Base-by-base conservation (phyloP, 495 filamentous ascomycete species). In the Sordaria brevicollis region DNA sequence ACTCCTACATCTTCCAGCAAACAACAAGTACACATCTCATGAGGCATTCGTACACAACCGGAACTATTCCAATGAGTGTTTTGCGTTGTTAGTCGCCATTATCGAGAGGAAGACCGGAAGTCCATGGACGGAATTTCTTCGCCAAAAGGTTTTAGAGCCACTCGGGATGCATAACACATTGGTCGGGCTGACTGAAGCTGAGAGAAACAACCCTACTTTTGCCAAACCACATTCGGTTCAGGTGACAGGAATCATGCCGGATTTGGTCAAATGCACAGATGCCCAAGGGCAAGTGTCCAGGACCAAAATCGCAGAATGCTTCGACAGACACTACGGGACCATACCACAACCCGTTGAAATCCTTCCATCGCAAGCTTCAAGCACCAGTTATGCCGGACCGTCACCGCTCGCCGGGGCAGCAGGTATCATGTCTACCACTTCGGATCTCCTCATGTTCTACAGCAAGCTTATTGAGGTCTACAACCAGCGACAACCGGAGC, bases 41-140 rank as follows among this genome's bases (percentile, higher is more conserved):
- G 25, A 33, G 19, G 15, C 17, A 11, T 75, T 75, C 35, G 3
- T 29, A 29, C 21, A 73, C 33, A 35, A 38, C 2, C 62, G 71
- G 2, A 73, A 73, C 71, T 75, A 75, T 41, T 73, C 67, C n/a
- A 75, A 75, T 34, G 73, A 75, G 29, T 69, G 72, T 19, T 74
- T 67, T 15, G 67, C 68, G 2, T 43, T 74, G 29, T 65, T 71
- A 10, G 72, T 68, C 10, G 34, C 65, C 0, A 35, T 74, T 0
- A 38, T 75, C n/a, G 70, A 72, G 68, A 70, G 66, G 57, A 67
- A 21, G 7, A 67, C 69, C 0, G 37, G 67, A 0, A 49, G 37
- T 1, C 11, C 65, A 3, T 74, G 72, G 72, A 5, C 65, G 1
- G 10, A 39, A 10, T 72, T 72, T 21, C 57, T 74, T 0, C 54